Evolutionary conservation across 2,329 filamentous ascomycete species (phyloP), one percentile per base, ranked within the genome.

Genomic region (Didymella glomerata): DNA sequence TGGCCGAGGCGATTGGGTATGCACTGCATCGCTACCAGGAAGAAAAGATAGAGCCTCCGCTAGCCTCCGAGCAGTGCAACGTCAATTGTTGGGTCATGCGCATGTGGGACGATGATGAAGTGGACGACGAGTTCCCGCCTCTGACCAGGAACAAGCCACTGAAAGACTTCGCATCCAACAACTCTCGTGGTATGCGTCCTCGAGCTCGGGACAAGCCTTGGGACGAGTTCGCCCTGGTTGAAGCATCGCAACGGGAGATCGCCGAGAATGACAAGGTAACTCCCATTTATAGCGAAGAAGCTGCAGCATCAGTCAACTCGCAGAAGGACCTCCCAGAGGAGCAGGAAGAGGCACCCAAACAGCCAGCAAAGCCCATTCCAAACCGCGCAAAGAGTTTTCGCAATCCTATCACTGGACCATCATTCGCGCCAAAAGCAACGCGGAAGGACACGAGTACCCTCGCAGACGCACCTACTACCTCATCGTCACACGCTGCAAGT

Each of bases 111-210:
- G 90, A 91, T 55, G 92, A 90, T 48, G 91, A 95, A 70, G 88
- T 94, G 1, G 91, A 96, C 66, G 90, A 92, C 64, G 92, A 95
- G 70, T 95, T 95, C 64, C 90, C 91, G 30, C 88, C 91, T 0
- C 82, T 95, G 40, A 89, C 90, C 57, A 84, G 91, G 34, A 91
- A 86, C 22, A 90, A 90, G 68, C 85, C 88, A 2, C 82, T 95
- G n/a, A 86, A 85, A 6, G 88, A 91, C 20, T 95, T 94, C 68
- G 92, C 91, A 0, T 88, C 85, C 7, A 90, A 90, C 61, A 93
- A 94, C 72, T 93, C 92, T 71, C 84, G 87, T 54, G 88, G 84
- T 27, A 84, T 82, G 50, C 80, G 86, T 52, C 82, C 84, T 61
- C 83, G 91, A 54, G 86, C 89, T 58, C 88, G 90, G 64, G 90